Conservation (phyloP, 441 rosid species). For the Brassica hybrid region DNA sequence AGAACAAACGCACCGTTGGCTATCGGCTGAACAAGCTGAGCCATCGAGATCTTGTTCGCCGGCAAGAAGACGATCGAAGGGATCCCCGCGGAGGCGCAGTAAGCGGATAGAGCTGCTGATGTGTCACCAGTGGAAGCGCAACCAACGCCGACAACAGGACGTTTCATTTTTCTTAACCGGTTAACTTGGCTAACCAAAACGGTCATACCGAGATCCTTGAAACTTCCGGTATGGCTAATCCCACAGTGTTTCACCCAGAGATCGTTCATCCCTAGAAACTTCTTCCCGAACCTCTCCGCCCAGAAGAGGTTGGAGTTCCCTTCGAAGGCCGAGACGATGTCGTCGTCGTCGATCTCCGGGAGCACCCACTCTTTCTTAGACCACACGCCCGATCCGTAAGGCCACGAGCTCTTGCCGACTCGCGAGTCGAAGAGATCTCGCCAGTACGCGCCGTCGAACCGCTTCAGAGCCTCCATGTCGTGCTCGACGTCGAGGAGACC, state of each 20-base stretch:
- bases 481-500: conserved; percentile 71
- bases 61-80: conserved; percentile 75
- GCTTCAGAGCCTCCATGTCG: conserved; percentile 62
- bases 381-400: conserved; percentile 80
- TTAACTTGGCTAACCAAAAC: conserved; percentile 78
- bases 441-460: conserved; percentile 67
- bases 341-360: conserved; percentile 71
- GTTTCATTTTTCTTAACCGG: conserved; percentile 58
- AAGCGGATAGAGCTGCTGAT: conserved; percentile 73
- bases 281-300: conserved; percentile 75
- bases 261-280: conserved; percentile 66
- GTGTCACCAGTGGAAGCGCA: conserved; percentile 82
- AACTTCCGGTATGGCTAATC: conserved; percentile 75
- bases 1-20: conserved; percentile 78
- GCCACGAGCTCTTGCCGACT: conserved; percentile 72
- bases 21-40: conserved; percentile 78
- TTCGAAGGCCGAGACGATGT: conserved; percentile 74
- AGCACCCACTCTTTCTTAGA: conserved; percentile 81
- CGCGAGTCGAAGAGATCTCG: conserved; percentile 72
- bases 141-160: conserved; percentile 69
- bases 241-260: conserved; percentile 85
- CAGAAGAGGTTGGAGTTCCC: conserved; percentile 76
- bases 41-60: conserved; percentile 71
- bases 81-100: conserved; percentile 73
- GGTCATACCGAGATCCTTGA: conserved; percentile 78